Evolutionary conservation across 2,329 filamentous ascomycete genomes (phyloP).

Genomic region (Cordyceps javanica): DNA sequence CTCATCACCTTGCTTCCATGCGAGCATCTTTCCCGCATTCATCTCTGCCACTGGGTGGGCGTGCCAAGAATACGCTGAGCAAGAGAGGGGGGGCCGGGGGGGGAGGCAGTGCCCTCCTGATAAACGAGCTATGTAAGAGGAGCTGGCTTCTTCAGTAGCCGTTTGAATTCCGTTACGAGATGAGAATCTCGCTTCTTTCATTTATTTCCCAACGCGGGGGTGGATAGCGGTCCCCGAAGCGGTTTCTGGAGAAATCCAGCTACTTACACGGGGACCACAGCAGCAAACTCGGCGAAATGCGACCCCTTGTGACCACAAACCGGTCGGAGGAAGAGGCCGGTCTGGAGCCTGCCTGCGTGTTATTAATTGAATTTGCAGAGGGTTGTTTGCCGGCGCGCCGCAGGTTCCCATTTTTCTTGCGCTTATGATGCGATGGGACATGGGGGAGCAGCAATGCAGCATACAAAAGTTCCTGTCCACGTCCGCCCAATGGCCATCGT

Average conservation of each 20-base stretch:
- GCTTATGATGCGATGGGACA: neutral
- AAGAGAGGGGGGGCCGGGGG: neutral
- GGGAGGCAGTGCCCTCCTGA: neutral
- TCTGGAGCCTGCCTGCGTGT: too few relatives aligned
- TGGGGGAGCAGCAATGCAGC: neutral
- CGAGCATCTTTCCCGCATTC: neutral
- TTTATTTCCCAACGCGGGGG: neutral
- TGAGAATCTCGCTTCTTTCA: neutral
- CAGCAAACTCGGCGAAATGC: too few relatives aligned
- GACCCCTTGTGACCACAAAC: too few relatives aligned
- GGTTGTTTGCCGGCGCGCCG: neutral
- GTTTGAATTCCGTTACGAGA: neutral
- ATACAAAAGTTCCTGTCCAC: constrained; percentile 8
- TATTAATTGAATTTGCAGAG: neutral
- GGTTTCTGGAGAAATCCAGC: too few relatives aligned
- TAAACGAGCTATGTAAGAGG: neutral
- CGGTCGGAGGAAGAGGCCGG: too few relatives aligned
- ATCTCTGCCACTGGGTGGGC: neutral
- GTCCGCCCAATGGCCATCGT: neutral
- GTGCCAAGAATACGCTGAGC: neutral
- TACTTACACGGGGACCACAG: too few relatives aligned
- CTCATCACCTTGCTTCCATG: neutral
- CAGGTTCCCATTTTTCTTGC: neutral
- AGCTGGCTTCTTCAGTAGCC: neutral
- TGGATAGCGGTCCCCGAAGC: neutral